These are phyloP conservation scores for Talaromyces sp. DNA, from an alignment of 2,329 filamentous ascomycete species.

Conservation along the genomic window DNA sequence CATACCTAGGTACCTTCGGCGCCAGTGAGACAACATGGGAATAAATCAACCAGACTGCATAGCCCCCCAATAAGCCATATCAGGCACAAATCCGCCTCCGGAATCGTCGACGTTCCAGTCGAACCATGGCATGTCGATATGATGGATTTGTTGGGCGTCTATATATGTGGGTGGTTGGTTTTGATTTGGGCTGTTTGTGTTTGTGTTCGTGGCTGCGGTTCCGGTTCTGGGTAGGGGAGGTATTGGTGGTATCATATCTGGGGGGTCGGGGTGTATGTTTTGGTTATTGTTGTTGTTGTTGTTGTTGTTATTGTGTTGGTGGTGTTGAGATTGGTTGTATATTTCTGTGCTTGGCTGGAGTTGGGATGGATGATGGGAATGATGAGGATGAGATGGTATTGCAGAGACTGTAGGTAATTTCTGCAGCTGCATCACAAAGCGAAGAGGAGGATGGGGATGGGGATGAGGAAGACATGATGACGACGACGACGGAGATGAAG, in stretches of 20 bases:
- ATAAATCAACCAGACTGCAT: constrained; percentile 13
- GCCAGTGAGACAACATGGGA: too few relatives aligned
- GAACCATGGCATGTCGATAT: constrained; percentile 9
- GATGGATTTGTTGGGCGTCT: background rate
- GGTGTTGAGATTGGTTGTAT: background rate
- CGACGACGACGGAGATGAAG: background rate
- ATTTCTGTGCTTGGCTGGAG: background rate
- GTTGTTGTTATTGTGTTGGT: too few relatives aligned
- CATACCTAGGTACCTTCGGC: too few relatives aligned
- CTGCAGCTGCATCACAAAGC: background rate
- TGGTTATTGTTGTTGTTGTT: too few relatives aligned
- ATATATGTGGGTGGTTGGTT: background rate
- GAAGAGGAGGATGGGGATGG: too few relatives aligned
- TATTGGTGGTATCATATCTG: background rate
- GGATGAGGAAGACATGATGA: background rate
- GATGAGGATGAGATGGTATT: background rate
- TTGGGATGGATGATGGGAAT: background rate
- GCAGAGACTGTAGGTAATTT: background rate
- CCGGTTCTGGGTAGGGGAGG: background rate
- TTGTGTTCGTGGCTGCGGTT: background rate
- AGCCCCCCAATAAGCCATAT: constrained; percentile 13
- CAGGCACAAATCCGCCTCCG: constrained; percentile 15
- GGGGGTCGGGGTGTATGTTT: background rate
- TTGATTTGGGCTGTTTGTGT: background rate
- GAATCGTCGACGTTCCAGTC: constrained; percentile 15